These are phyloP conservation scores for Tulasnella sp. DNA, from an alignment of 768 basidiomycete species.

Conservation along the genomic window DNA sequence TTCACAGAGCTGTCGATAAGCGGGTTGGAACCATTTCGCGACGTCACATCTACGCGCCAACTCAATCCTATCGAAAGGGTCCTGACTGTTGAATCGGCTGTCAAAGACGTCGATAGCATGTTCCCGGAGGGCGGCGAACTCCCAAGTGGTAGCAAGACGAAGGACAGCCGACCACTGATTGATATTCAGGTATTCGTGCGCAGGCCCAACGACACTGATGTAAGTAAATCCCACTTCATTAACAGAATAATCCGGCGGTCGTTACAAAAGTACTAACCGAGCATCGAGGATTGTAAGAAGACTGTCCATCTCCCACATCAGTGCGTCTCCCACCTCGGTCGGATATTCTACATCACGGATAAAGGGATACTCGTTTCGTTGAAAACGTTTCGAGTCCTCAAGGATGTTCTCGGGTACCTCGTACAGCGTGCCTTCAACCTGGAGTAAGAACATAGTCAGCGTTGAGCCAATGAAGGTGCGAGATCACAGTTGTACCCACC, in stretches of 20 bases:
- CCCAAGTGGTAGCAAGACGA: conserved; percentile 7
- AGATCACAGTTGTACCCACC: too few species aligned
- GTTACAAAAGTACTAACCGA: background rate
- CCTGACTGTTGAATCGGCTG: background rate
- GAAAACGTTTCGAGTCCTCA: too few species aligned
- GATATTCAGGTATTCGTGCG: background rate
- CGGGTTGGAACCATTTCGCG: conserved; percentile 12
- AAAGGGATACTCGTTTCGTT: too few species aligned
- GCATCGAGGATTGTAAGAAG: background rate
- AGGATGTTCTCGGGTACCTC: too few species aligned
- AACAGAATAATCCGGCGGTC: background rate
- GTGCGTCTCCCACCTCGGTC: background rate
- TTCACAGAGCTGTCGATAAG: conserved; percentile 1
- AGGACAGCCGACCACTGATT: background rate
- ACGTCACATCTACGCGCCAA: conserved; percentile 3
- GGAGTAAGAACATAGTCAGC: too few species aligned
- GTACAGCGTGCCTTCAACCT: too few species aligned
- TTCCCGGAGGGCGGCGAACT: background rate
- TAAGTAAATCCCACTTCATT: conserved; percentile 1
- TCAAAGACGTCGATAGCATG: conserved; percentile 8
- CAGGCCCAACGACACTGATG: background rate
- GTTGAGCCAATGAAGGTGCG: too few species aligned
- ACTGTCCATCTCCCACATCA: background rate
- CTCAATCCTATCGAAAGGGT: background rate
- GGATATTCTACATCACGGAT: background rate